phyloP scores from a whole-genome alignment of 805 yeast genomes.

The Spathaspora hagerdaliae region DNA sequence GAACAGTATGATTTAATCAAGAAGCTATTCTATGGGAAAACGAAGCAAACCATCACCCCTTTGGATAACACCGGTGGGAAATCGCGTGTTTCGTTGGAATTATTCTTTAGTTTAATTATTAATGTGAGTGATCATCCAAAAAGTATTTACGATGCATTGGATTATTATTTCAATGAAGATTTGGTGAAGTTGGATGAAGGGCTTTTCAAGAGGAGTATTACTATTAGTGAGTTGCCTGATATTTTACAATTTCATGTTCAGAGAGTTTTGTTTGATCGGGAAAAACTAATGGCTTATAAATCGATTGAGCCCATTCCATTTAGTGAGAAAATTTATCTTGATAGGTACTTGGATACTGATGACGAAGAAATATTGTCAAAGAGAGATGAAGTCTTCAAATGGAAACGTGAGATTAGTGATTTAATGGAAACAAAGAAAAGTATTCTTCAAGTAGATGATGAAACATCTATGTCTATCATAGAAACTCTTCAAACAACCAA shows the following conservation, averaged over 20 bases:
- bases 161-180: conserved; percentile 76
- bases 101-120: conserved; percentile 77
- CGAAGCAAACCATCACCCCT: conserved; percentile 71
- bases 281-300: conserved; percentile 69
- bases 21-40: conserved; percentile 77
- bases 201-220: conserved; percentile 65
- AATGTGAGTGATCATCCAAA: conserved; percentile 87
- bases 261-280: conserved; percentile 85
- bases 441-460: conserved; percentile 39
- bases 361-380: conserved; percentile 50
- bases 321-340: conserved; percentile 74
- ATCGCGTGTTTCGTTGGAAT: conserved; percentile 46
- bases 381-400: conserved; percentile 53
- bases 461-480: conserved; percentile 27
- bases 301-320: conserved; percentile 80
- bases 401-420: conserved; percentile 54
- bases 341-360: conserved; percentile 75
- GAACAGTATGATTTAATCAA: conserved; percentile 85
- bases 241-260: conserved; percentile 90
- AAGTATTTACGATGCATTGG: conserved; percentile 86
- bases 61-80: conserved; percentile 23
- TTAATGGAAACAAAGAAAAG: conserved; percentile 41
- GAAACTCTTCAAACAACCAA: conserved; percentile 51
- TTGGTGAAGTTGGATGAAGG: conserved; percentile 67
- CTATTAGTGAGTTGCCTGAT: conserved; percentile 70